phyloP scores from a whole-genome alignment of 2,329 filamentous ascomycete species.

The Fusarium sp. region DNA sequence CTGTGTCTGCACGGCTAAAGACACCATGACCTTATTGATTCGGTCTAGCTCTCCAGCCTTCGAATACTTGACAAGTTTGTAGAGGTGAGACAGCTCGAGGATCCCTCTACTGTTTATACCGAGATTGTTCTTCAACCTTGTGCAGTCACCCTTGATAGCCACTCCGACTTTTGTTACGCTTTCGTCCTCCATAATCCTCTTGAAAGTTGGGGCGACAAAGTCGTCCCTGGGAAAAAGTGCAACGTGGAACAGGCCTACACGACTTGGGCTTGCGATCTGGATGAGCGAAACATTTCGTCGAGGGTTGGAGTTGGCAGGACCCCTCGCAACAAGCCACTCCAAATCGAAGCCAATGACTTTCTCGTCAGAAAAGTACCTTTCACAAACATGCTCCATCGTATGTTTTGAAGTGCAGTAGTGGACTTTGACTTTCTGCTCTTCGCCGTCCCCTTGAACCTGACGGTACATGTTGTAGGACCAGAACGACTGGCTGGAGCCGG shows the following conservation, averaged over 20 bases:
- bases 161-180: constrained; percentile 80
- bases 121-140: constrained; percentile 73
- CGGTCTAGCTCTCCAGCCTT: constrained; percentile 57
- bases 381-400: constrained; percentile 72
- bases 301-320: constrained; percentile 53
- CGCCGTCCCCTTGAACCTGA: constrained; percentile 53
- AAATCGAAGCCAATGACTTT: constrained; percentile 86
- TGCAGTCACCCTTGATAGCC: constrained; percentile 74
- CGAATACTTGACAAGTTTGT: constrained; percentile 78
- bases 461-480: constrained; percentile 78
- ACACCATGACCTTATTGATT: constrained; percentile 73
- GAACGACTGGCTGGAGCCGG: constrained; percentile 61
- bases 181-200: constrained; percentile 75
- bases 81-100: constrained; percentile 84
- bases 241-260: constrained; percentile 84
- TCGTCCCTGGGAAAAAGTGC: constrained; percentile 67
- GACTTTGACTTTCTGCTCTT: constrained; percentile 67
- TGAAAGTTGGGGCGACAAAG: constrained; percentile 76
- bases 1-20: constrained; percentile 74
- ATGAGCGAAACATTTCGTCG: constrained; percentile 82
- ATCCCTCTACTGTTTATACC: constrained; percentile 71
- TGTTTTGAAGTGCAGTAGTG: constrained; percentile 79
- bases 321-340: constrained; percentile 76
- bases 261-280: constrained; percentile 80
- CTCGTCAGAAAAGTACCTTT: constrained; percentile 73